Conservation (phyloP, 2,329 filamentous ascomycete genomes). For the Verticillium zaregamsianum region DNA sequence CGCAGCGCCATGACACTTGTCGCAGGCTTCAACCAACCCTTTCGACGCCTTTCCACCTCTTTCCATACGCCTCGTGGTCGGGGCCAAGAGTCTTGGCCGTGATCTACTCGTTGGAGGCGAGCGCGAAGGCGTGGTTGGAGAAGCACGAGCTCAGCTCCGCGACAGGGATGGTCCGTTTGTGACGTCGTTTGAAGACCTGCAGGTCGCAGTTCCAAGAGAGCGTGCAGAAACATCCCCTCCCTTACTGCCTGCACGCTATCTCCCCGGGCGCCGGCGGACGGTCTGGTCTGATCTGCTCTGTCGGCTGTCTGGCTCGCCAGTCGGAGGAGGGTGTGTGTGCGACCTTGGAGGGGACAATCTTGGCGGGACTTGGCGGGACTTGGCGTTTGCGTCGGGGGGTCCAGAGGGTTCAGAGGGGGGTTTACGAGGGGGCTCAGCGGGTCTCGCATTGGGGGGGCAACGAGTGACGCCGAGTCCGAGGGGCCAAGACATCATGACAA, state of each 20-base stretch:
- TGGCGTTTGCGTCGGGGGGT: not conserved
- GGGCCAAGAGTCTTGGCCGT: slow-evolving; percentile 1
- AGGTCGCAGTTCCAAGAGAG: not conserved
- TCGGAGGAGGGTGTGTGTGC: slow-evolving; percentile 1
- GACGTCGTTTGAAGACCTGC: slow-evolving; percentile 3
- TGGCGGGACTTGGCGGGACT: not conserved
- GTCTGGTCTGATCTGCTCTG: not conserved
- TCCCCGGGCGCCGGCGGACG: not conserved
- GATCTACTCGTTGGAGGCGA: not conserved
- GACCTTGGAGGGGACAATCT: not conserved
- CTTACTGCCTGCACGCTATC: not conserved
- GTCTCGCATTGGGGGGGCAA: not conserved
- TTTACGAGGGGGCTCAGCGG: not conserved
- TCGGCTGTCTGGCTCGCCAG: not conserved
- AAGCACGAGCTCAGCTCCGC: slow-evolving; percentile 2
- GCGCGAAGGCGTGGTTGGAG: not conserved
- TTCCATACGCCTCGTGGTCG: not conserved
- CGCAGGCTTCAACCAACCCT: not conserved
- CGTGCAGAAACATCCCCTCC: not conserved
- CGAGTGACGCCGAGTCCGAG: not conserved
- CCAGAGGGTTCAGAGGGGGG: not conserved
- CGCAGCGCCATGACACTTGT: not conserved
- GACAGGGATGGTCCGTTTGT: slow-evolving; percentile 1
- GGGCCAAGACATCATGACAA: slow-evolving; percentile 1
- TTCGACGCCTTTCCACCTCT: slow-evolving; percentile 2